phyloP scores from a whole-genome alignment of 106 monocot species.

The Apostasia shenzhenica region DNA sequence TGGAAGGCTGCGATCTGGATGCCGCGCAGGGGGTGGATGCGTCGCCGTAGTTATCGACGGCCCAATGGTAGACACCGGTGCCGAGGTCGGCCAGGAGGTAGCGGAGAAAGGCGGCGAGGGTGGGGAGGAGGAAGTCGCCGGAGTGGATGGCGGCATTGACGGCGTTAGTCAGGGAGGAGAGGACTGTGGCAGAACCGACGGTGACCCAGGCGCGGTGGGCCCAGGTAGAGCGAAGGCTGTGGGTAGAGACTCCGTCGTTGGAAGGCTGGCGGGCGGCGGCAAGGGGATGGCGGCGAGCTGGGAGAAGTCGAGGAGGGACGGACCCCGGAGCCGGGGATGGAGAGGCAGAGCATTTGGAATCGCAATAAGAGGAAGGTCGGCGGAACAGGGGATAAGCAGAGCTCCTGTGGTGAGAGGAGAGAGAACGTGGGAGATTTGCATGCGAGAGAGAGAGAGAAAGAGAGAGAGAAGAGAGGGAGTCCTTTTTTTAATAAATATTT shows the following conservation, averaged over 20 bases:
- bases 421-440: no score
- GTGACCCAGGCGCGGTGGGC: constrained; percentile 47
- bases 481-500: no score
- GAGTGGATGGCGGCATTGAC: constrained; percentile 8
- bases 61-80: constrained; percentile 75
- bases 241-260: background rate
- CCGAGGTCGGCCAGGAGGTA: constrained; percentile 69
- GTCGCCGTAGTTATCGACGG: constrained; percentile 78
- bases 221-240: constrained; percentile 45
- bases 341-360: no score
- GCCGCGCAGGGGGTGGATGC: constrained; percentile 59
- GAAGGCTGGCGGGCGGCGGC: no score
- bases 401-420: no score
- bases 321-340: no score
- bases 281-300: no score
- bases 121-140: constrained; percentile 10
- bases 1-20: constrained; percentile 77
- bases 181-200: constrained; percentile 30
- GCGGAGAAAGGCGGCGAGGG: constrained; percentile 21
- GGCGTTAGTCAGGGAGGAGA: constrained; percentile 24
- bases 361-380: no score
- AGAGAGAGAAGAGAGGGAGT: no score
- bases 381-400: no score
- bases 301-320: no score
- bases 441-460: no score